phyloP scores from a whole-genome alignment of 164 flowering plant genomes.

The Buxus sempervirens region DNA sequence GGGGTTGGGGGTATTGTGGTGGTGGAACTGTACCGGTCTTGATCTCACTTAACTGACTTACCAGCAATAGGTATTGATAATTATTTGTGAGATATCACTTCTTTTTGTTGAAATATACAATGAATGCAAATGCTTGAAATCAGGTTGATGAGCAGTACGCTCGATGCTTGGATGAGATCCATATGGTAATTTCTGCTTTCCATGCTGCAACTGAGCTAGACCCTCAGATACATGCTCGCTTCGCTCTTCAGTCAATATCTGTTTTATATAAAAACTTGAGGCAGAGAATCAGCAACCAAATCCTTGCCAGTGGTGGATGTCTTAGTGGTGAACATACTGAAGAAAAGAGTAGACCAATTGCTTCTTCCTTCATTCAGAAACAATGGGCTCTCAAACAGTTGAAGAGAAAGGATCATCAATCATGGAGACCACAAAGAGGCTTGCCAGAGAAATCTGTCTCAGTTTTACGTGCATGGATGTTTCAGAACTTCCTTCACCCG shows the following conservation, averaged over 20 bases:
- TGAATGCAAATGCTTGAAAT: conserved; percentile 2
- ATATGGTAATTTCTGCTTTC: conserved; percentile 71
- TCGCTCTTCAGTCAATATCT: conserved; percentile 73
- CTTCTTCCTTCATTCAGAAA: conserved; percentile 59
- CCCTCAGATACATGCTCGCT: conserved; percentile 61
- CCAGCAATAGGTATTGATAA: too few relatives aligned
- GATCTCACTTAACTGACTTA: too few relatives aligned
- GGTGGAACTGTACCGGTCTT: too few relatives aligned
- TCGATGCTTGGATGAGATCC: conserved; percentile 76
- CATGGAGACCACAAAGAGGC: conserved; percentile 96
- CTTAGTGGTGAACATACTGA: conserved; percentile 13
- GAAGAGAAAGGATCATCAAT: conserved; percentile 62
- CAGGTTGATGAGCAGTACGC: conserved; percentile 79
- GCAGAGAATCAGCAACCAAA: conserved; percentile 68
- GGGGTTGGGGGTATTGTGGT: too few relatives aligned
- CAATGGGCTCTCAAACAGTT: conserved; percentile 89
- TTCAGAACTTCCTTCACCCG: conserved; percentile 98
- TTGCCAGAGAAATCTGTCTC: conserved; percentile 94
- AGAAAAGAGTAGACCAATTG: conserved; percentile 45
- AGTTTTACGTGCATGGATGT: conserved; percentile 93
- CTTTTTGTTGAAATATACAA: not conserved
- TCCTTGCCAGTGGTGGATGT: conserved; percentile 45
- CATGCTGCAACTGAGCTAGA: conserved; percentile 79
- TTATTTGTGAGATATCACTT: too few relatives aligned
- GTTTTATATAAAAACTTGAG: conserved; percentile 51